Evolutionary conservation across 2,329 filamentous ascomycete genomes (phyloP).

Genomic region (Neonectria faginata): DNA sequence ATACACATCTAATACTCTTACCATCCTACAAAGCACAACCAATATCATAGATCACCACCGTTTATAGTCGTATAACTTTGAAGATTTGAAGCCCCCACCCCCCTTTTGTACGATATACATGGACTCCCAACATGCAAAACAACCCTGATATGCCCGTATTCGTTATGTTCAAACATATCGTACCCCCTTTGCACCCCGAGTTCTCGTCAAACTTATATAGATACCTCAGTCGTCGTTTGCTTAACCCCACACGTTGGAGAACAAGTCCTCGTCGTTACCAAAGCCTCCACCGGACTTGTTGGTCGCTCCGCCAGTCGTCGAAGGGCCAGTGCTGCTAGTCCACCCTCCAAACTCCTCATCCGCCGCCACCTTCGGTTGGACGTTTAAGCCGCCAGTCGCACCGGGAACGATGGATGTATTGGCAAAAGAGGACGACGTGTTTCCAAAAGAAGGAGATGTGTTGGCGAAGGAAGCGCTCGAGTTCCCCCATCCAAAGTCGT

Average conservation of each 20-base stretch:
- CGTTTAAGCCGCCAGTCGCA: slow-evolving; percentile 72
- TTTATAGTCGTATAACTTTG: slow-evolving; percentile 4
- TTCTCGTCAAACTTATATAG: slow-evolving; percentile 27
- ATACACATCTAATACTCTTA: slow-evolving; percentile 15
- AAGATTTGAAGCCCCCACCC: slow-evolving; percentile 34
- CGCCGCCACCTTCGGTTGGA: slow-evolving; percentile 77
- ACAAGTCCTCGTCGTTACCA: slow-evolving; percentile 84
- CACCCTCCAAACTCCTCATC: slow-evolving; percentile 98
- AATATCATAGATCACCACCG: background rate
- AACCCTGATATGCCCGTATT: slow-evolving; percentile 47
- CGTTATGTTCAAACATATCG: slow-evolving; percentile 41
- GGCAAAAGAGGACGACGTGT: slow-evolving; percentile 58
- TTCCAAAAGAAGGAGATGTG: slow-evolving; percentile 55
- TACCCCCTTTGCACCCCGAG: slow-evolving; percentile 1
- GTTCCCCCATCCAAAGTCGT: slow-evolving; percentile 72
- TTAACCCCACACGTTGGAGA: slow-evolving; percentile 95
- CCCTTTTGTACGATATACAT: slow-evolving; percentile 47
- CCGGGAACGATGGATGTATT: slow-evolving; percentile 71
- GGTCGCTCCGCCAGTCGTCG: slow-evolving; percentile 53
- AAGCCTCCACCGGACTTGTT: slow-evolving; percentile 70
- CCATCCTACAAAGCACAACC: background rate
- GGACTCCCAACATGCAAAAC: slow-evolving; percentile 51
- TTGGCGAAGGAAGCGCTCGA: slow-evolving; percentile 59
- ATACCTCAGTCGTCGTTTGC: slow-evolving; percentile 26
- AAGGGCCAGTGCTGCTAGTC: slow-evolving; percentile 75